Base-by-base conservation (phyloP, 176 grass and related monocot species). In the Avena insularis region DNA sequence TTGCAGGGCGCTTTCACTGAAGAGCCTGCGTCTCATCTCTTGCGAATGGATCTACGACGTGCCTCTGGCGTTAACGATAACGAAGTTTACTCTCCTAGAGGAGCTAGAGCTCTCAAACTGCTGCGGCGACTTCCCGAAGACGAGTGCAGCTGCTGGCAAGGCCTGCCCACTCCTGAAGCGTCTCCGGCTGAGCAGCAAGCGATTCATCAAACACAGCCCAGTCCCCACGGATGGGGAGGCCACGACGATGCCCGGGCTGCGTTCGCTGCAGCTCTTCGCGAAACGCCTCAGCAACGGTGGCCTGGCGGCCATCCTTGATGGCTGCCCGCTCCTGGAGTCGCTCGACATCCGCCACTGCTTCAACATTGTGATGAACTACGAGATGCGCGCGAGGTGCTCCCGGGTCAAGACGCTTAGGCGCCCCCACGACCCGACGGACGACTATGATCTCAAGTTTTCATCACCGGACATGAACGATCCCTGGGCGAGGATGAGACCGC, bases 321-420 rank as follows among this genome's bases (percentile, higher is more conserved):
- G 23, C 71, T 85, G 71, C 12, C 3, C 8, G 16, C 6, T 5
- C 0, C 83, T 85, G 16, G 57, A 85, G 57, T 77, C 57, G 4
- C 83, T 85, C 19, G 83, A 77, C 83, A 54, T 85, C 71, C 83
- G 83, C 17, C 56, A 85, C 23, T 85, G 83, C 8, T 77, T 85
- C 83, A 85, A 65, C 12, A 73, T 85, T 3, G 1, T 29, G 27
- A 38, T 77, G 58, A 14, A 65, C 9, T 4, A 77, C 7, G 71
- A 33, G 8, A 31, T 65, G 43, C 25, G 58, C 9, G 56, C 17
- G 2, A 76, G 1, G 58, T 65, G 71, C 35, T 73, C 43, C 3
- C 17, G 16, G 72, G 20, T 85, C 10, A 5, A 53, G 43, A 76
- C 10, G 4, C 45, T 84, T 9, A 63, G 69, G 38, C 23, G 49